Conservation (phyloP, 306 rosid species). For the Begonia loranthoides region DNA sequence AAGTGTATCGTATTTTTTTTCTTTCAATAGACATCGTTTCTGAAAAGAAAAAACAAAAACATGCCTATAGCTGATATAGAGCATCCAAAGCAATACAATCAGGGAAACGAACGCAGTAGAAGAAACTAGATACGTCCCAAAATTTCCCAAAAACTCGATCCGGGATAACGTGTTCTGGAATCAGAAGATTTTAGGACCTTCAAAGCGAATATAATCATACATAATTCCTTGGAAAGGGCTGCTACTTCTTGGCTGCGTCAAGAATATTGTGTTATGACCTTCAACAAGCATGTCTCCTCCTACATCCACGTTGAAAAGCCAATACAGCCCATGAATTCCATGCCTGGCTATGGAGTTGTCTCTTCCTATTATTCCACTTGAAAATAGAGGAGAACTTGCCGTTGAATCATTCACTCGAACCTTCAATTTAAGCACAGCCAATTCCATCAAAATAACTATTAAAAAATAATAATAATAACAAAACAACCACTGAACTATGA, state of each 20-base stretch:
- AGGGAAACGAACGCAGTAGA: too few species aligned
- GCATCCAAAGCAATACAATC: too few species aligned
- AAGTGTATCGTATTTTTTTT: too few species aligned
- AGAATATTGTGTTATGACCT: conserved; percentile 62
- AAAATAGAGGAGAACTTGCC: conserved; percentile 41
- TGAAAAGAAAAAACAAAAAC: too few species aligned
- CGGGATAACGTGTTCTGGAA: not conserved
- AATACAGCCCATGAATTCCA: conserved; percentile 81
- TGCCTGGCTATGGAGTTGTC: conserved; percentile 93
- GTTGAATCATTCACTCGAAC: conserved; percentile 67
- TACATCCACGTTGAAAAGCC: conserved; percentile 51
- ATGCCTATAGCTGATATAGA: too few species aligned
- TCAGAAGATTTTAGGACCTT: conserved; percentile 31
- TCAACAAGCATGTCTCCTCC: conserved; percentile 25
- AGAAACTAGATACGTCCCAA: too few species aligned
- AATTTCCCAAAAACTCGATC: too few species aligned
- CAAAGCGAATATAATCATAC: conserved; percentile 86
- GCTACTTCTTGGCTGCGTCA: conserved; percentile 54
- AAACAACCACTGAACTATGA: too few species aligned
- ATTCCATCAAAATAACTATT: too few species aligned
- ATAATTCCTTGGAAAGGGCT: conserved; percentile 67
- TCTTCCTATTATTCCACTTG: conserved; percentile 76
- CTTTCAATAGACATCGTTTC: too few species aligned
- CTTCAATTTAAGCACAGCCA: conserved; percentile 17
- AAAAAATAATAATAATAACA: too few species aligned